These are phyloP conservation scores for Arthrinium phaeospermum DNA, from an alignment of 2,329 filamentous ascomycete genomes.

Conservation along the genomic window DNA sequence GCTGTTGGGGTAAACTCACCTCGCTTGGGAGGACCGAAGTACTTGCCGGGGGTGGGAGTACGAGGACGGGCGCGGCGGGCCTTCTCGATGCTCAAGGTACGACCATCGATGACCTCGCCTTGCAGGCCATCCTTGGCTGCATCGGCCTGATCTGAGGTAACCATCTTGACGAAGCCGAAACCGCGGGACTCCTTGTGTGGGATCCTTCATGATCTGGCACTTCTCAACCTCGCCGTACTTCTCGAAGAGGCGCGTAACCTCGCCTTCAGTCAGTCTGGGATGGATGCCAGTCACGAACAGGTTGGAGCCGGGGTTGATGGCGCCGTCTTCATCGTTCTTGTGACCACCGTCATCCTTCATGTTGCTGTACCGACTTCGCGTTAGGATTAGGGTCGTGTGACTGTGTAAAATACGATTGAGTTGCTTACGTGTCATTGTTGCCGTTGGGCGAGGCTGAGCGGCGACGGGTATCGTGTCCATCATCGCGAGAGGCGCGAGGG, in stretches of 20 bases:
- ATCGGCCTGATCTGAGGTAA: slow-evolving; percentile 91
- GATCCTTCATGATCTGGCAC: slow-evolving; percentile 99
- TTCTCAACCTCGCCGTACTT: slow-evolving; percentile 99
- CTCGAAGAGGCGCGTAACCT: slow-evolving; percentile 94
- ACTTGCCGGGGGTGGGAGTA: slow-evolving; percentile 97
- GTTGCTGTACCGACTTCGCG: slow-evolving; percentile 40
- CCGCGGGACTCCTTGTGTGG: slow-evolving; percentile 98
- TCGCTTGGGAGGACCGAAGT: slow-evolving; percentile 97
- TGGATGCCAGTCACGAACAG: slow-evolving; percentile 99
- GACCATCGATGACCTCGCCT: slow-evolving; percentile 92
- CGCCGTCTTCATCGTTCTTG: slow-evolving; percentile 73
- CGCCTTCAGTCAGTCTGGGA: slow-evolving; percentile 85
- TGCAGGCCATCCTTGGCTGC: slow-evolving; percentile 96
- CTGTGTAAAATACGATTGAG: not conserved
- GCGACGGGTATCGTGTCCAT: slow-evolving; percentile 63
- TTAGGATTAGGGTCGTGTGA: slow-evolving; percentile 25
- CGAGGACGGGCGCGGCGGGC: slow-evolving; percentile 92
- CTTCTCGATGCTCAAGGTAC: slow-evolving; percentile 98
- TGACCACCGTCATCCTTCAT: slow-evolving; percentile 58
- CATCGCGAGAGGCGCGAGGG: slow-evolving; percentile 65
- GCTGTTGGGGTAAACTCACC: slow-evolving; percentile 62
- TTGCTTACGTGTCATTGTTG: slow-evolving; percentile 57
- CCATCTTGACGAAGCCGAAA: slow-evolving; percentile 99
- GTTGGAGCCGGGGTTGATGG: slow-evolving; percentile 93
- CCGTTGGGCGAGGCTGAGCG: slow-evolving; percentile 67